These are phyloP conservation scores for Ogataea nitratoaversa DNA, from an alignment of 805 yeast genomes.

Conservation along the genomic window DNA sequence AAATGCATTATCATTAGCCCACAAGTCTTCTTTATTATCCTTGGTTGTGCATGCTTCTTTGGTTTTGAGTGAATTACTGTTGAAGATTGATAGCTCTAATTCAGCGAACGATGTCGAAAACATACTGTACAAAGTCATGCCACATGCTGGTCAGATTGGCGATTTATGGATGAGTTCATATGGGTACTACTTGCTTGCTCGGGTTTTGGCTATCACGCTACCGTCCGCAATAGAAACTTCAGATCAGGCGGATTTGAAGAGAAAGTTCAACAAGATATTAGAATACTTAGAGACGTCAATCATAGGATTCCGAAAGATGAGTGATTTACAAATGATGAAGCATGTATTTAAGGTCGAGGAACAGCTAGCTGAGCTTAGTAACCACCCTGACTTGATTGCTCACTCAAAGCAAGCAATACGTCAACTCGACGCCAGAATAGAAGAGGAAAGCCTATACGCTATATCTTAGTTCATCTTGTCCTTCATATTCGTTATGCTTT, in stretches of 20 bases:
- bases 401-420: slow-evolving; percentile 31
- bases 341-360: slow-evolving; percentile 38
- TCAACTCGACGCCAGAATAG: slow-evolving; percentile 27
- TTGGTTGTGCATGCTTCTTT: slow-evolving; percentile 44
- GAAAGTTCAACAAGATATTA: slow-evolving; percentile 29
- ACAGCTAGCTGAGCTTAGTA: slow-evolving; percentile 31
- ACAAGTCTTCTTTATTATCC: slow-evolving; percentile 40
- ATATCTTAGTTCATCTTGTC: slow-evolving; percentile 12
- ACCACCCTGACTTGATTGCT: slow-evolving; percentile 28
- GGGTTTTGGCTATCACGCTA: slow-evolving; percentile 18
- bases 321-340: slow-evolving; percentile 36
- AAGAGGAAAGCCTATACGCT: slow-evolving; percentile 24
- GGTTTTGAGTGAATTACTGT: slow-evolving; percentile 41
- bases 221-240: background rate
- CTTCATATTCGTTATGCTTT: too few species aligned
- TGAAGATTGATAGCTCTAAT: slow-evolving; percentile 29
- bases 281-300: slow-evolving; percentile 40
- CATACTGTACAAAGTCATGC: slow-evolving; percentile 39
- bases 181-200: slow-evolving; percentile 33
- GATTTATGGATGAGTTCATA: slow-evolving; percentile 37
- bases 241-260: slow-evolving; percentile 1
- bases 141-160: slow-evolving; percentile 39
- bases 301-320: slow-evolving; percentile 38
- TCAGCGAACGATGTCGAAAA: slow-evolving; percentile 37
- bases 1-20: slow-evolving; percentile 47